phyloP scores from a whole-genome alignment of 257 asterid genomes.

The Eucommia ulmoides region DNA sequence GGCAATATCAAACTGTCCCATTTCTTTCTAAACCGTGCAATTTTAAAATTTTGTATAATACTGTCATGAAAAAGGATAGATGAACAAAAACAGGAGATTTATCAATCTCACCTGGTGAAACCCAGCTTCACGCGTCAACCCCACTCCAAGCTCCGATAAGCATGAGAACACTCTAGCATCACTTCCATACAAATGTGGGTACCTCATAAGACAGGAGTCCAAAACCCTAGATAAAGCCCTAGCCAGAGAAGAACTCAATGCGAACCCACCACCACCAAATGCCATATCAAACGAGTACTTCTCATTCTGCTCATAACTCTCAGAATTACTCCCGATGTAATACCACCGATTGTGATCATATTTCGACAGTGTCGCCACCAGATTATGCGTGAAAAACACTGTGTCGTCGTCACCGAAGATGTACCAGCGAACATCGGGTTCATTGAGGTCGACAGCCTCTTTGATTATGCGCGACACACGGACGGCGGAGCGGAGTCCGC shows the following conservation, averaged over 20 bases:
- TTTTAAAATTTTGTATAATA: too few relatives aligned
- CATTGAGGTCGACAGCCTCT: constrained; percentile 9
- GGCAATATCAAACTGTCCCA: too few relatives aligned
- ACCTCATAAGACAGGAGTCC: constrained; percentile 60
- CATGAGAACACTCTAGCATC: constrained; percentile 76
- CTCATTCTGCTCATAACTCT: constrained; percentile 70
- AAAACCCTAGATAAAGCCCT: constrained; percentile 49
- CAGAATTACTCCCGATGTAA: constrained; percentile 50
- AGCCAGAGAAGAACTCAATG: constrained; percentile 63
- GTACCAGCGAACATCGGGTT: constrained; percentile 40
- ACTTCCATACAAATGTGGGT: constrained; percentile 67
- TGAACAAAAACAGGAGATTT: background rate
- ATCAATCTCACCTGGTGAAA: constrained; percentile 60
- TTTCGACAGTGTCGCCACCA: constrained; percentile 45
- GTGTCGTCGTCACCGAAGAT: constrained; percentile 85
- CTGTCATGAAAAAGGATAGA: too few relatives aligned
- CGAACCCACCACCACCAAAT: constrained; percentile 81
- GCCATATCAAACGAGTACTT: constrained; percentile 61
- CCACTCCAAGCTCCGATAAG: constrained; percentile 69
- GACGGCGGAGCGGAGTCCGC: constrained; percentile 32
- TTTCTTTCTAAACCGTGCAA: too few relatives aligned
- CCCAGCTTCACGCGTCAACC: constrained; percentile 54
- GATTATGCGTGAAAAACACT: constrained; percentile 42
- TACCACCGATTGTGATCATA: constrained; percentile 50
- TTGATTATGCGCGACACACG: constrained; percentile 59